A percentile compares a stretch with the other conserved stretches of the same genome.
Evolutionary conservation across 495 filamentous ascomycete species (phyloP).

Genomic region (Evernia prunastri): DNA sequence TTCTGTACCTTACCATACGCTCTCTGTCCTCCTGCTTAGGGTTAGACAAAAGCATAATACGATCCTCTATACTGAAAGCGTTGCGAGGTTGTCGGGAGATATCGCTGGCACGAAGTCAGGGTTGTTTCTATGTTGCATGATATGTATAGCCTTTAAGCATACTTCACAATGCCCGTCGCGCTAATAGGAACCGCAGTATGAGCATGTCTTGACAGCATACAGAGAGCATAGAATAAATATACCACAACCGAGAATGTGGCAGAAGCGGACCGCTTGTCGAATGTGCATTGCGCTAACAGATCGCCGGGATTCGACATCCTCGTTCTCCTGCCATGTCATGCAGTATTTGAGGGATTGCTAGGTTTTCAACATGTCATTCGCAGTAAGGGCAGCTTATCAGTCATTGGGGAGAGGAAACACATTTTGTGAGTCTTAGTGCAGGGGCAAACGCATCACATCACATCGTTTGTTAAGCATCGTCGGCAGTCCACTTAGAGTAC

Average conservation of each 20-base stretch:
- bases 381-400: background rate
- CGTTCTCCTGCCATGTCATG: background rate
- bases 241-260: background rate
- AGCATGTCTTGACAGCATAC: no score
- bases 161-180: background rate
- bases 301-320: background rate
- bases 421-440: background rate
- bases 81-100: background rate
- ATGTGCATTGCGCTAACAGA: background rate
- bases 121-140: background rate
- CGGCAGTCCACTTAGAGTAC: background rate
- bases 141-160: background rate
- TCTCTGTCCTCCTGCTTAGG: slow-evolving; percentile 10
- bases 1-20: slow-evolving; percentile 14
- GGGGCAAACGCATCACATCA: background rate
- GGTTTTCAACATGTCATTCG: background rate
- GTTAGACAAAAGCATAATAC: slow-evolving; percentile 17
- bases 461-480: background rate
- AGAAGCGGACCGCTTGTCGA: background rate
- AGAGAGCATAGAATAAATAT: background rate
- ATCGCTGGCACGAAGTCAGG: background rate
- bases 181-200: background rate
- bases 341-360: background rate
- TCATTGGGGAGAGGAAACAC: background rate
- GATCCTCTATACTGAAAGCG: background rate